Percentiles rank a stretch among this genome's conserved stretches.
These are phyloP conservation scores for Cyclotella cryptica DNA, from an alignment of 108 stramenopile genomes.

Conservation along the genomic window DNA sequence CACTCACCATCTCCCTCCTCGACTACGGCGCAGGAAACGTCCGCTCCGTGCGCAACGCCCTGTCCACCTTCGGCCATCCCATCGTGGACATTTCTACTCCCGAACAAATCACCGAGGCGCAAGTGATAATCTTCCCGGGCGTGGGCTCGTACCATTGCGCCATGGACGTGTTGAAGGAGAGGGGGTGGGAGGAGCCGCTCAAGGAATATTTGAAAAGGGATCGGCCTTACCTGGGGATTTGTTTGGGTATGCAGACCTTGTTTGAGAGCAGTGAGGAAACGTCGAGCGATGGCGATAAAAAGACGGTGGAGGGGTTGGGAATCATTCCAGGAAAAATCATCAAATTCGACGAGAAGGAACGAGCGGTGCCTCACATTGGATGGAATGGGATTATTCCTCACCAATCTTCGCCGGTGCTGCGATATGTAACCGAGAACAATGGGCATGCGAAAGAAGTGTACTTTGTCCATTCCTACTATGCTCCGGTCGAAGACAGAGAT, in stretches of 20 bases:
- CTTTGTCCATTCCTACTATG: slow-evolving; percentile 98
- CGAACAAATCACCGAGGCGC: slow-evolving; percentile 83
- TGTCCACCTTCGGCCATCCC: slow-evolving; percentile 82
- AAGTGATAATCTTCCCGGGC: slow-evolving; percentile 95
- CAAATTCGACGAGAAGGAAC: slow-evolving; percentile 75
- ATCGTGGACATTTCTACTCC: slow-evolving; percentile 84
- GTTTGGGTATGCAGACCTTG: slow-evolving; percentile 98
- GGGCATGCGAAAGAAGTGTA: slow-evolving; percentile 65
- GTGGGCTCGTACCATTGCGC: slow-evolving; percentile 90
- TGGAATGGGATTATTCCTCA: slow-evolving; percentile 95
- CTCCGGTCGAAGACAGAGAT: slow-evolving; percentile 79
- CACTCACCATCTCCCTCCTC: slow-evolving; percentile 86
- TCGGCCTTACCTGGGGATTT: slow-evolving; percentile 96
- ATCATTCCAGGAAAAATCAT: slow-evolving; percentile 92
- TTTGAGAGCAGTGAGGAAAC: slow-evolving; percentile 94
- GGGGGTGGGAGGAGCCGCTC: slow-evolving; percentile 87
- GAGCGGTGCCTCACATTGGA: slow-evolving; percentile 96
- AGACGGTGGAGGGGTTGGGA: slow-evolving; percentile 75
- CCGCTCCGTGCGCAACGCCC: slow-evolving; percentile 93
- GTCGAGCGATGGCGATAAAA: slow-evolving; percentile 27
- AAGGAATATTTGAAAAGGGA: slow-evolving; percentile 76
- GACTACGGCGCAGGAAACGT: slow-evolving; percentile 99
- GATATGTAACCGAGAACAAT: slow-evolving; percentile 58
- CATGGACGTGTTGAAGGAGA: slow-evolving; percentile 70
- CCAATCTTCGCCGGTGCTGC: slow-evolving; percentile 78